Evolutionary conservation across 345 rosid genomes (phyloP).

Genomic region (Eucalyptus globulus): DNA sequence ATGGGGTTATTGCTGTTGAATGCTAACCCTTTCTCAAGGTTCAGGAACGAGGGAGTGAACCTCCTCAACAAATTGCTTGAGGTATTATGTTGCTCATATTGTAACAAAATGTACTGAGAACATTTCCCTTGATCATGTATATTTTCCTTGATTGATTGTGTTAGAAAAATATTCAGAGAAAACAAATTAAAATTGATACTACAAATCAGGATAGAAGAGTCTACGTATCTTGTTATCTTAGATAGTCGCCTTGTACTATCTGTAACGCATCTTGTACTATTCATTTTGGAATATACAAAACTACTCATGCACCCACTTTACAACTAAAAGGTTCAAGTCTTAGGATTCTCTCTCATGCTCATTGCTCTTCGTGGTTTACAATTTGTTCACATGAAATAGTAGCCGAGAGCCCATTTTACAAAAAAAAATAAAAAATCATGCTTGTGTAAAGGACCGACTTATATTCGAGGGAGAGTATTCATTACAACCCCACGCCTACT

Average conservation of each 20-base stretch:
- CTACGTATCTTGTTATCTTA: background rate
- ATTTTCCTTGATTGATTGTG: background rate
- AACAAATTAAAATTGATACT: background rate
- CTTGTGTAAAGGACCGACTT: background rate
- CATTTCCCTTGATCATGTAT: background rate
- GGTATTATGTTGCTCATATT: background rate
- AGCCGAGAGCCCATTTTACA: background rate
- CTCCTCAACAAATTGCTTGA: background rate
- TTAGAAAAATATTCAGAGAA: background rate
- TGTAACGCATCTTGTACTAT: background rate
- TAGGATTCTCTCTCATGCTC: background rate
- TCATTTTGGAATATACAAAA: background rate
- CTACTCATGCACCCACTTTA: background rate
- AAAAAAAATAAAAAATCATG: background rate
- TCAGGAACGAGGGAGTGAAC: background rate
- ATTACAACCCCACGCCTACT: background rate
- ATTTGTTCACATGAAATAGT: background rate
- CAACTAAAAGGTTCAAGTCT: background rate
- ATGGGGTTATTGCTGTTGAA: background rate
- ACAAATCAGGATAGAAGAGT: background rate
- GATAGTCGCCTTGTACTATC: background rate
- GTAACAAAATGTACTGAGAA: background rate
- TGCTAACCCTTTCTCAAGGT: background rate
- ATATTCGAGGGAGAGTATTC: background rate
- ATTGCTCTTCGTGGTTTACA: background rate